Evolutionary conservation across 2,329 filamentous ascomycete species (phyloP).

Genomic region (Arthrinium puccinioides): DNA sequence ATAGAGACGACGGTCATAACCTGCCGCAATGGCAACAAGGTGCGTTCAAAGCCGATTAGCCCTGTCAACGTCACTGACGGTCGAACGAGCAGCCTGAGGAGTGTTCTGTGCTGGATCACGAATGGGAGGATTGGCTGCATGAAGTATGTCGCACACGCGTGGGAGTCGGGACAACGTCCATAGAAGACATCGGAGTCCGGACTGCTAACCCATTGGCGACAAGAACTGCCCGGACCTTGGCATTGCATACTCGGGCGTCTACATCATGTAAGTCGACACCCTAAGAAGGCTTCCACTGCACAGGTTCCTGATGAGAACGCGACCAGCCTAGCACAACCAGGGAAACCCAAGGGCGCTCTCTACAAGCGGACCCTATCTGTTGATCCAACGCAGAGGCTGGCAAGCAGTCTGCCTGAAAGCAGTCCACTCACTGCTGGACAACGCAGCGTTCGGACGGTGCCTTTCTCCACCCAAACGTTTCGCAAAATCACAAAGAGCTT

Average conservation of each 20-base stretch:
- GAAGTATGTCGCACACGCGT: background rate
- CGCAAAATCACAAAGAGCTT: slow-evolving; percentile 9
- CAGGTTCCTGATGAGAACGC: background rate
- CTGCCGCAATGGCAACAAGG: background rate
- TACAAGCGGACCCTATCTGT: too few species aligned
- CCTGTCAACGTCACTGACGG: background rate
- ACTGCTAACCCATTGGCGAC: too few species aligned
- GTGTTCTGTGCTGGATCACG: background rate
- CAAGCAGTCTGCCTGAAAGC: background rate
- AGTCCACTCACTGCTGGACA: background rate
- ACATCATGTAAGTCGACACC: background rate
- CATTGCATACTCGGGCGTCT: background rate
- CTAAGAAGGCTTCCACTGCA: too few species aligned
- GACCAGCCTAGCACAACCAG: slow-evolving; percentile 1
- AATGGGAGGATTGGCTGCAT: background rate
- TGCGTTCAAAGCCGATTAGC: background rate
- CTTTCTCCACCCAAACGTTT: slow-evolving; percentile 13
- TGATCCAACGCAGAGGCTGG: background rate
- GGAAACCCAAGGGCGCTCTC: too few species aligned
- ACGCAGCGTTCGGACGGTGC: slow-evolving; percentile 9
- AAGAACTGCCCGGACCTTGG: background rate
- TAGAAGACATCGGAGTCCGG: too few species aligned
- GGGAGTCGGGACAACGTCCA: background rate
- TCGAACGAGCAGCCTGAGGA: background rate
- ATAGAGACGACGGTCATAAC: slow-evolving; percentile 3